Conservation (phyloP, 116 monocot genomes). For the Trichopus zeylanicus region DNA sequence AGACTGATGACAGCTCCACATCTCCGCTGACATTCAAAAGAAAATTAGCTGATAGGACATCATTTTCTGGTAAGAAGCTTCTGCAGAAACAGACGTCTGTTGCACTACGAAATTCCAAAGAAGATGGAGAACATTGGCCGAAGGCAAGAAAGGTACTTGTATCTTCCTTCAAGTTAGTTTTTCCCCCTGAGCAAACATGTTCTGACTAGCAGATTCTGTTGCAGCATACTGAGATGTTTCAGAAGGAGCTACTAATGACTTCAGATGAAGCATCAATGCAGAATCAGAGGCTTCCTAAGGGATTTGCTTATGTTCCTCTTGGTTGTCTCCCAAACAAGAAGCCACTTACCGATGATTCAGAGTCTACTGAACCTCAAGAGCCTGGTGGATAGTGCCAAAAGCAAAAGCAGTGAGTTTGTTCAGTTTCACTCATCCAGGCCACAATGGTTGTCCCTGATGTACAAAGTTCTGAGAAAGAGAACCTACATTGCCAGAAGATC, state of each 20-base stretch:
- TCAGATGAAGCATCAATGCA: constrained; percentile 80
- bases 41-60: constrained; percentile 36
- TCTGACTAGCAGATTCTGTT: constrained; percentile 4
- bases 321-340: constrained; percentile 53
- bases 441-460: background rate
- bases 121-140: constrained; percentile 36
- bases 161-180: background rate
- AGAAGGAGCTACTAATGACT: constrained; percentile 80
- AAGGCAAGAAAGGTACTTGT: constrained; percentile 48
- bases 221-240: constrained; percentile 50
- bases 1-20: constrained; percentile 50
- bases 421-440: constrained; percentile 6
- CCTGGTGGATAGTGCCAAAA: constrained; percentile 56
- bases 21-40: constrained; percentile 37
- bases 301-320: constrained; percentile 72
- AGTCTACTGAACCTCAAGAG: constrained; percentile 41
- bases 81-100: constrained; percentile 31
- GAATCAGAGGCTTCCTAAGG: constrained; percentile 77
- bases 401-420: constrained; percentile 11
- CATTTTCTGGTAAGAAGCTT: constrained; percentile 55
- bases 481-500: background rate
- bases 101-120: constrained; percentile 14
- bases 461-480: constrained; percentile 1
- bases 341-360: constrained; percentile 18
- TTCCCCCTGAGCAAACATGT: background rate